These are phyloP conservation scores for Trypanosoma boissoni DNA, from an alignment of 208 protist species.

Conservation along the genomic window DNA sequence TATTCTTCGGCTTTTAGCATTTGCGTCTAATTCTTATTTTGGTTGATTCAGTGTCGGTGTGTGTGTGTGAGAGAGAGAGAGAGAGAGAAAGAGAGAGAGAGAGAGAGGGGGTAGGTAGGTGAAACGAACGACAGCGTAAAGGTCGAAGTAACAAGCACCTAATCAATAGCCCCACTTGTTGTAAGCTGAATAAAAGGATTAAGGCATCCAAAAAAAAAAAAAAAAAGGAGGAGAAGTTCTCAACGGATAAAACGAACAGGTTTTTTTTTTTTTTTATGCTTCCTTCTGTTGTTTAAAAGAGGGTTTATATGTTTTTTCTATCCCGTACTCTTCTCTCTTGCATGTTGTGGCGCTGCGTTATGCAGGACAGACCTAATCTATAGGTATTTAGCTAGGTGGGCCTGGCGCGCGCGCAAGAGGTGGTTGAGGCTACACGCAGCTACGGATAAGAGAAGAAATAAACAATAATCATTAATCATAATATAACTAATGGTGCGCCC, in stretches of 20 bases:
- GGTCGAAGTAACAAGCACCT: too few species aligned
- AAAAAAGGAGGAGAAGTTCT: constrained; percentile 5
- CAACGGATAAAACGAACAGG: constrained; percentile 5
- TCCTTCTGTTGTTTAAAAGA: constrained; percentile 9
- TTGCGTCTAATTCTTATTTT: too few species aligned
- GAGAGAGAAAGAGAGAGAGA: constrained; percentile 17
- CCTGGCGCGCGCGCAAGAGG: too few species aligned
- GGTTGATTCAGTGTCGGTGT: too few species aligned
- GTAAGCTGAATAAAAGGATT: too few species aligned
- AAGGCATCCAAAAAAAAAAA: constrained; percentile 1
- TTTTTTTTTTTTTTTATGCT: constrained; percentile 2
- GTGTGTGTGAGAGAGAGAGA: not conserved
- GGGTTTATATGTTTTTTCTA: not conserved
- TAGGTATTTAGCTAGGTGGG: too few species aligned
- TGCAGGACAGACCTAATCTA: too few species aligned
- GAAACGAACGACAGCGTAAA: too few species aligned
- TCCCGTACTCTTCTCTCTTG: not conserved
- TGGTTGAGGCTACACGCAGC: too few species aligned
- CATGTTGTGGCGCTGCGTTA: not conserved
- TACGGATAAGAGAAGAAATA: not conserved
- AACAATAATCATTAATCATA: constrained; percentile 1
- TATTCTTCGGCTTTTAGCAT: too few species aligned
- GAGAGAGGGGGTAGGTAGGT: constrained; percentile 7
- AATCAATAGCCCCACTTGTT: too few species aligned
- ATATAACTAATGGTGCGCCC: constrained; percentile 26